Conservation (phyloP, 352 stramenopile species). For the Phytophthora capsici region DNA sequence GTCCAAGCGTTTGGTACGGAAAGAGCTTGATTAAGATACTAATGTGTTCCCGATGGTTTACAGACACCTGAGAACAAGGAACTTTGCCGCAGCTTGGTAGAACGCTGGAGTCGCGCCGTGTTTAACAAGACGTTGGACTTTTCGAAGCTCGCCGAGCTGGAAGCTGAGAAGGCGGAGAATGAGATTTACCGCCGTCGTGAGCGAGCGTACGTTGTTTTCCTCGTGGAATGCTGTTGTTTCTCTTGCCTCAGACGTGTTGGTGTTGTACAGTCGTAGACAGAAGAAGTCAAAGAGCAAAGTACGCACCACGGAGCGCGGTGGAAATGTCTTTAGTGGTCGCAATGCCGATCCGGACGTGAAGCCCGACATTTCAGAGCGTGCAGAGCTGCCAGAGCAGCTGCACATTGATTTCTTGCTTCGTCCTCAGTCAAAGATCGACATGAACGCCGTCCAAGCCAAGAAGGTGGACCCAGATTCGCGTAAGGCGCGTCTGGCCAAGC, state of each 20-base stretch:
- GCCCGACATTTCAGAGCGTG: constrained; percentile 63
- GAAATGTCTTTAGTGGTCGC: constrained; percentile 61
- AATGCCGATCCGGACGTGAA: constrained; percentile 40
- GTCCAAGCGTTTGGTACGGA: not conserved
- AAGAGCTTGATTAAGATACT: constrained; percentile 4
- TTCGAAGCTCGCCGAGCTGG: constrained; percentile 84
- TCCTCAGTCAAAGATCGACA: constrained; percentile 83
- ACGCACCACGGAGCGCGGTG: constrained; percentile 31
- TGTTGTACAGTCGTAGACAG: constrained; percentile 41
- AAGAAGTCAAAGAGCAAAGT: constrained; percentile 49
- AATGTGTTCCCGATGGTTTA: not conserved
- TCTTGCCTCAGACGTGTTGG: constrained; percentile 4
- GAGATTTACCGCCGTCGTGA: constrained; percentile 72
- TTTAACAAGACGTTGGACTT: constrained; percentile 92
- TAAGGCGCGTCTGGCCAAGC: constrained; percentile 84
- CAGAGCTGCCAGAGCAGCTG: constrained; percentile 73
- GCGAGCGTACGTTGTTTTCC: constrained; percentile 30
- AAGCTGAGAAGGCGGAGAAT: constrained; percentile 87
- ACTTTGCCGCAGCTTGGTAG: constrained; percentile 81
- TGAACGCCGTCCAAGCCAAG: constrained; percentile 60
- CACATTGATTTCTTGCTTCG: constrained; percentile 86
- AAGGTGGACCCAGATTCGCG: constrained; percentile 80
- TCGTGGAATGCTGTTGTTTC: not conserved
- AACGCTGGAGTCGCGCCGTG: constrained; percentile 88
- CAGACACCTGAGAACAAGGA: constrained; percentile 89